Base-by-base conservation (phyloP, 2,329 filamentous ascomycete species). In the Hypoxylon sp. region DNA sequence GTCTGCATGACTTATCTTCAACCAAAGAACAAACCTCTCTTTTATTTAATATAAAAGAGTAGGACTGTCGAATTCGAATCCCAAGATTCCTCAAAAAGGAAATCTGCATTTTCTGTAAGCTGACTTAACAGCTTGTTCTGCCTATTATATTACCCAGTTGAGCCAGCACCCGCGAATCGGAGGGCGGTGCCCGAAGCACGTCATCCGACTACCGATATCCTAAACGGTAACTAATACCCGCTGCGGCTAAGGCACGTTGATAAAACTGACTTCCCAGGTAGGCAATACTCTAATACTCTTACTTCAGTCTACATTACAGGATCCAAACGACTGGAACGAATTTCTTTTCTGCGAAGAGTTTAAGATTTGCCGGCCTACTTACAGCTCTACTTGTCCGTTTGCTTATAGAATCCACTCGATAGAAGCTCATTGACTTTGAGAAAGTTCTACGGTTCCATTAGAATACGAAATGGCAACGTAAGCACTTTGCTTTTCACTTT, bases 401-500 rank as follows among this genome's bases (percentile, higher is more conserved):
- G 43, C 23, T 41, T 46, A 29, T 54, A 50, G 41, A 29, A 4
- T 55, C 11, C 30, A 32, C n/a, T 37, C 55, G n/a, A 21, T 2
- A 45, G 19, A 50, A 47, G 23, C 48, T 30, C 47, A 37, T 21
- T 2, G 16, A 23, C 34, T 7, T 27, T 12, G 47, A 57, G 27
- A n/a, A 61, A n/a, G 29, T 30, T n/a, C 12, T 50, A 27, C 11
- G 30, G 8, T 30, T 6, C 7, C 5, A 12, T 45, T 39, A 32
- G 8, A 58, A 41, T 5, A 19, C 32, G 45, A 54, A 73, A 78
- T 78, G 76, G 76, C 76, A 47, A 77, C 75, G 76, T 75, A 64
- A 73, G 74, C 74, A 47, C 21, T 46, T 30, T 41, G 25, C 41
- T 32, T 41, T 43, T 58, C 53, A 43, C 53, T 47, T 34, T 59